Evolutionary conservation across 257 asterid species (phyloP).

Genomic region (Paraleonurus japonicus): DNA sequence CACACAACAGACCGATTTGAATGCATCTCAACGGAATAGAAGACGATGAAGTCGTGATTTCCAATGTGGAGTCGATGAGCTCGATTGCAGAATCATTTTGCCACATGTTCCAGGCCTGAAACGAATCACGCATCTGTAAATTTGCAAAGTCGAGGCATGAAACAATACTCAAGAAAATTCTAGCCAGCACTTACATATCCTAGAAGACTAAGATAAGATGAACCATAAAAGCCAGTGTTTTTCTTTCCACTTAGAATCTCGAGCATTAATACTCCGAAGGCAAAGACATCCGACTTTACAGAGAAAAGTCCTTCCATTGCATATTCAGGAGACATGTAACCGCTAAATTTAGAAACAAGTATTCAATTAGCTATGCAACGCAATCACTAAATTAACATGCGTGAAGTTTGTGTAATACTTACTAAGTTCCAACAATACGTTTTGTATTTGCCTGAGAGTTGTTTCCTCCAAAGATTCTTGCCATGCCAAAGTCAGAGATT

Average conservation of each 20-base stretch:
- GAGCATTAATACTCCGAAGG: conserved; percentile 30
- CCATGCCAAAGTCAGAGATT: conserved; percentile 56
- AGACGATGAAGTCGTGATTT: conserved; percentile 7
- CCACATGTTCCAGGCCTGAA: conserved; percentile 36
- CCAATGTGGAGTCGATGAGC: conserved; percentile 25
- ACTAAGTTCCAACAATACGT: conserved; percentile 45
- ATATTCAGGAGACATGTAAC: conserved; percentile 35
- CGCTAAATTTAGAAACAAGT: conserved; percentile 15
- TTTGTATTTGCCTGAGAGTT: conserved; percentile 7
- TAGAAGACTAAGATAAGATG: conserved; percentile 26
- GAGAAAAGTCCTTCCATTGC: conserved; percentile 30
- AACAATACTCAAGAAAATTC: background rate
- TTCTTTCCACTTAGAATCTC: conserved; percentile 36
- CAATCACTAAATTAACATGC: too few species aligned
- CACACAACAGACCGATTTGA: conserved; percentile 31
- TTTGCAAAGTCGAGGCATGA: background rate
- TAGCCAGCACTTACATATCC: conserved; percentile 27
- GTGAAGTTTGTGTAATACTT: conserved; percentile 14
- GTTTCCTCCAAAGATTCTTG: conserved; percentile 37
- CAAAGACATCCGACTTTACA: conserved; percentile 30
- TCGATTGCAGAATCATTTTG: conserved; percentile 2
- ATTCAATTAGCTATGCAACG: background rate
- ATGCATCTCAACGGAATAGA: conserved; percentile 25
- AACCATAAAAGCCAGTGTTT: conserved; percentile 23
- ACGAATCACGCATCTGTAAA: background rate